Evolutionary conservation across 495 filamentous ascomycete genomes (phyloP), one percentile per base, ranked within the genome.

Genomic region (Penicillium alfredii): DNA sequence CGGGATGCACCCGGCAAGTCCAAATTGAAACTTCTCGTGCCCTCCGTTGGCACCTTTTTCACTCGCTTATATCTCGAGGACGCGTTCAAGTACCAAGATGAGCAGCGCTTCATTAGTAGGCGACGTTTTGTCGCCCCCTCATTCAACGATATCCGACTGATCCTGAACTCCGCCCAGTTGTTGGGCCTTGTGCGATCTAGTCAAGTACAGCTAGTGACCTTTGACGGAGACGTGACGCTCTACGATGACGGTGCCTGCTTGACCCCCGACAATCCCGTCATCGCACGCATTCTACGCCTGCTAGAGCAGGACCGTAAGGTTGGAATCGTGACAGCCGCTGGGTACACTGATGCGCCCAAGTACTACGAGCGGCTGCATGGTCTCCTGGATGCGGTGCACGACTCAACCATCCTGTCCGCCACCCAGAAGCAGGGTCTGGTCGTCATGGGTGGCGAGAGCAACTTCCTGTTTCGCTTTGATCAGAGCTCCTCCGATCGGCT

Each of bases 161-260:
- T 88, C 33, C 75, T 98, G 45, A 98, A 97, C 65, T 88, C 92
- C 17, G 88, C 92, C 31, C 93, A 98, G 63, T 66, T 95, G 15
- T 82, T 95, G 73, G 84, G 84, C 32, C 72, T 97, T 2, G 78
- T 85, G 5, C 75, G 71, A 24, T 56, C 71, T 10, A 70, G 71
- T 28, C 49, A 57, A 8, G 54, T 93, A 6, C 73, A 88, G 44
- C 77, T 98, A 3, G 78, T 94, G 30, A 98, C 92, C 9, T 97
- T 98, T 50, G 92, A 98, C 58, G 93, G 93, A 55, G 93, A 98
- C 51, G 88, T 98, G 8, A 98, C 93, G 4, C 76, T 98, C 23
- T 97, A 97, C 58, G 88, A 94, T 44, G 90, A 98, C 53, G 93
- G 90, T 8, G 68, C 86, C 47, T 85, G 76, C 42, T 71, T 98